phyloP scores from a whole-genome alignment of 1,284 basidiomycete genomes.

The Pterula multifida region DNA sequence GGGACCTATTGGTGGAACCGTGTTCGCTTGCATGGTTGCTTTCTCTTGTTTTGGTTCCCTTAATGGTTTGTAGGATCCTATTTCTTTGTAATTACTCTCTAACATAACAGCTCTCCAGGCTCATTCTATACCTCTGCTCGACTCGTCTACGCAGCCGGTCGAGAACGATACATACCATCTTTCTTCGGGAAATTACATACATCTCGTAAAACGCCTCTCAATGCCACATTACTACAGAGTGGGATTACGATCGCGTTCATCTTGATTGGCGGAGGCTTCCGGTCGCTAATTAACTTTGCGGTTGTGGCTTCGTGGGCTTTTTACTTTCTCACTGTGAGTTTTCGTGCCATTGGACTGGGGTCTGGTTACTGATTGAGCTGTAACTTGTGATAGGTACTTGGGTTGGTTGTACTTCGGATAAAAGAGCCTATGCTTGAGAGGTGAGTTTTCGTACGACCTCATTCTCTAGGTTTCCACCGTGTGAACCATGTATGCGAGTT shows the following conservation, averaged over 20 bases:
- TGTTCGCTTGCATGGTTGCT: slow-evolving; percentile 87
- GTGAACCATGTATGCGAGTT: not conserved
- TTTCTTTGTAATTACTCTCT: not conserved
- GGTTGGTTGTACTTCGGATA: slow-evolving; percentile 77
- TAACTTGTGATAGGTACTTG: slow-evolving; percentile 52
- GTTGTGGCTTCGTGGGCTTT: slow-evolving; percentile 86
- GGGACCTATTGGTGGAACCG: slow-evolving; percentile 72
- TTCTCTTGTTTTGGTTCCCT: slow-evolving; percentile 91
- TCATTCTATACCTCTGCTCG: slow-evolving; percentile 76
- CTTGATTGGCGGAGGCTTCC: slow-evolving; percentile 78
- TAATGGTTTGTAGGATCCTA: slow-evolving; percentile 49
- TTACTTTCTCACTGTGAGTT: slow-evolving; percentile 74
- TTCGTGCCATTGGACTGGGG: not conserved
- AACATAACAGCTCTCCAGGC: slow-evolving; percentile 26
- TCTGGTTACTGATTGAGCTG: not conserved
- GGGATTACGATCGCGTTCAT: slow-evolving; percentile 68
- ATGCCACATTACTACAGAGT: slow-evolving; percentile 74
- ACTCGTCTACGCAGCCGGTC: slow-evolving; percentile 80
- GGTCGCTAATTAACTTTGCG: slow-evolving; percentile 79
- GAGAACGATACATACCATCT: slow-evolving; percentile 79
- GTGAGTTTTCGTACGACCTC: slow-evolving; percentile 24
- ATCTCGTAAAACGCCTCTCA: slow-evolving; percentile 71
- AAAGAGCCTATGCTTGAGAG: slow-evolving; percentile 86
- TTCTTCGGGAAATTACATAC: slow-evolving; percentile 70
- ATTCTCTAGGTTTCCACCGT: not conserved